Conservation (phyloP, 2,329 filamentous ascomycete species). For the Colletotrichum sp. region DNA sequence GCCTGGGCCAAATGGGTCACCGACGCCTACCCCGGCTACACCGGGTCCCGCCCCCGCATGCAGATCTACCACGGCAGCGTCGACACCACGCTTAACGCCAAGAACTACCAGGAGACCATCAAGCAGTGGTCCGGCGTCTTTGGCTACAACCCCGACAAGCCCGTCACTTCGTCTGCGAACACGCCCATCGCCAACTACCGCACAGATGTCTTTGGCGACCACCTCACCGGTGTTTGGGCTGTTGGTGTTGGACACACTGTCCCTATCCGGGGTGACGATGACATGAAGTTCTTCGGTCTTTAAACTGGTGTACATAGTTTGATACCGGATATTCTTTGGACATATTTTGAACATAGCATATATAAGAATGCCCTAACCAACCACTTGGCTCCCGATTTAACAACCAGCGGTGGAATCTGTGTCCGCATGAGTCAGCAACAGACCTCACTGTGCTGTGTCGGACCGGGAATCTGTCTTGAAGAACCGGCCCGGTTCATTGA, state of each 20-base stretch:
- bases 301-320: background rate
- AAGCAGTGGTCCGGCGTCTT: conserved; percentile 62
- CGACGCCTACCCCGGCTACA: conserved; percentile 55
- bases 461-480: background rate
- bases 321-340: background rate
- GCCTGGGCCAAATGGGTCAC: conserved; percentile 45
- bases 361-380: background rate
- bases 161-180: conserved; percentile 34
- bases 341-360: background rate
- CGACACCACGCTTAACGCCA: conserved; percentile 53
- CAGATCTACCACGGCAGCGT: conserved; percentile 63
- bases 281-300: conserved; percentile 19
- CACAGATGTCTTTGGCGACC: conserved; percentile 42
- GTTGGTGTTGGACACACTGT: conserved; percentile 29
- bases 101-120: conserved; percentile 62
- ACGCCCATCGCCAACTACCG: conserved; percentile 41
- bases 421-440: background rate
- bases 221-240: conserved; percentile 27
- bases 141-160: conserved; percentile 37
- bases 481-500: background rate
- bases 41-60: conserved; percentile 57
- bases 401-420: fast-evolving
- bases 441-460: background rate
- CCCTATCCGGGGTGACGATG: conserved; percentile 14
- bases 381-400: background rate